A percentile compares a stretch with the other conserved stretches of the same genome.
Evolutionary conservation across 495 filamentous ascomycete genomes (phyloP).

Genomic region (Tuber microsphaerosporum): DNA sequence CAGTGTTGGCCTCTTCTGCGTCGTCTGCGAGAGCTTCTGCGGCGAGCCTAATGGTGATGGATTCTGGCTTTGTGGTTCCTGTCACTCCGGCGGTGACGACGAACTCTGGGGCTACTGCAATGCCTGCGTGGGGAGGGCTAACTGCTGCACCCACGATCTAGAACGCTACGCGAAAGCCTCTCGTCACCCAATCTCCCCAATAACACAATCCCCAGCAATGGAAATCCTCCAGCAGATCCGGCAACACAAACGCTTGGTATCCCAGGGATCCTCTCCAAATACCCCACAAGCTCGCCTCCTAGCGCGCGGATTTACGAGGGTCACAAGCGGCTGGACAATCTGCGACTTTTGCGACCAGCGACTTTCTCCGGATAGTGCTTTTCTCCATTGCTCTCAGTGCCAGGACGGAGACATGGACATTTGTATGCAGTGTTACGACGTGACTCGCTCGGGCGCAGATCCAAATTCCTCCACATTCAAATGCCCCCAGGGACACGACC

Average conservation of each 20-base stretch:
- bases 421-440: constrained; percentile 28
- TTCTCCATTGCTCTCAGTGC: constrained; percentile 30
- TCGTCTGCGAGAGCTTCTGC: constrained; percentile 36
- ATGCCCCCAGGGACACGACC: constrained; percentile 20
- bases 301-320: constrained; percentile 12
- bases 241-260: neutral
- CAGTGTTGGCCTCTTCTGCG: constrained; percentile 33
- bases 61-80: constrained; percentile 31
- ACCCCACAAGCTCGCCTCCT: neutral
- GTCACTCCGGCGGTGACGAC: constrained; percentile 9
- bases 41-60: constrained; percentile 14
- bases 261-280: neutral
- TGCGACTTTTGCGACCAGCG: constrained; percentile 9
- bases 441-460: neutral
- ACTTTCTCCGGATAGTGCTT: constrained; percentile 16
- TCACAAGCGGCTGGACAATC: neutral
- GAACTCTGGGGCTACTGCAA: constrained; percentile 23
- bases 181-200: neutral
- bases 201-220: neutral
- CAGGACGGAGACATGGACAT: constrained; percentile 14
- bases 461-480: neutral
- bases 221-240: neutral
- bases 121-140: constrained; percentile 20
- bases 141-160: constrained; percentile 37
- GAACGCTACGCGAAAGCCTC: constrained; percentile 25